Conservation (phyloP, 768 basidiomycete species). For the Trametes meyenii region DNA sequence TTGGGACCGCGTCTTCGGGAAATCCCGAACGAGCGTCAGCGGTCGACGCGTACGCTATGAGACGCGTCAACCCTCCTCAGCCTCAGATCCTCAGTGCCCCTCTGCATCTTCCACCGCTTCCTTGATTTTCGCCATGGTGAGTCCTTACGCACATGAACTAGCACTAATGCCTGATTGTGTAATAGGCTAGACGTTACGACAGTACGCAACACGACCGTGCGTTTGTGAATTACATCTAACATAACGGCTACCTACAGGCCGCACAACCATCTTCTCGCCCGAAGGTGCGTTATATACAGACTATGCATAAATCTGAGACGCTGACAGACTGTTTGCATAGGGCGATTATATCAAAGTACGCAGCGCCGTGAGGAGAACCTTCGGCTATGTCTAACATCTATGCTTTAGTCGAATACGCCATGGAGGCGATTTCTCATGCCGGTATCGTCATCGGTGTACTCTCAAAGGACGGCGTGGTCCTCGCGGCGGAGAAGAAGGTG, state of each 20-base stretch:
- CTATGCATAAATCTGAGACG: not conserved
- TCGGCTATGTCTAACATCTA: not conserved
- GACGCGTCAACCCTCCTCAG: slow-evolving; percentile 31
- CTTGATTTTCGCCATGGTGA: slow-evolving; percentile 22
- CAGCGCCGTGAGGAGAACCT: not conserved
- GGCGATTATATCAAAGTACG: slow-evolving; percentile 95
- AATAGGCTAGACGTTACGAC: slow-evolving; percentile 90
- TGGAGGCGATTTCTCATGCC: slow-evolving; percentile 98
- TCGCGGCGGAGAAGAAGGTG: slow-evolving; percentile 97
- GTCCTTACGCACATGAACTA: not conserved
- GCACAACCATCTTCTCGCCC: slow-evolving; percentile 98
- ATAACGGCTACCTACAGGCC: slow-evolving; percentile 51
- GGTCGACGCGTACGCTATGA: slow-evolving; percentile 29
- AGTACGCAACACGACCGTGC: slow-evolving; percentile 56
- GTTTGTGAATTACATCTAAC: slow-evolving; percentile 8
- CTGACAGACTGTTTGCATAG: slow-evolving; percentile 44
- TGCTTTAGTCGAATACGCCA: slow-evolving; percentile 92
- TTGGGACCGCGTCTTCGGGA: slow-evolving; percentile 11
- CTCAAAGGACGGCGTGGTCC: slow-evolving; percentile 87
- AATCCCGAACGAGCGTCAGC: slow-evolving; percentile 15
- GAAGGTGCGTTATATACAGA: slow-evolving; percentile 62
- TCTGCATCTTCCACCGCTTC: not conserved
- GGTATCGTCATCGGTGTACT: slow-evolving; percentile 93
- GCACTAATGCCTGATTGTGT: not conserved
- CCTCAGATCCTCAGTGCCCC: not conserved